phyloP scores from a whole-genome alignment of 1,284 basidiomycete genomes.

The Thecaphora thlaspeos region DNA sequence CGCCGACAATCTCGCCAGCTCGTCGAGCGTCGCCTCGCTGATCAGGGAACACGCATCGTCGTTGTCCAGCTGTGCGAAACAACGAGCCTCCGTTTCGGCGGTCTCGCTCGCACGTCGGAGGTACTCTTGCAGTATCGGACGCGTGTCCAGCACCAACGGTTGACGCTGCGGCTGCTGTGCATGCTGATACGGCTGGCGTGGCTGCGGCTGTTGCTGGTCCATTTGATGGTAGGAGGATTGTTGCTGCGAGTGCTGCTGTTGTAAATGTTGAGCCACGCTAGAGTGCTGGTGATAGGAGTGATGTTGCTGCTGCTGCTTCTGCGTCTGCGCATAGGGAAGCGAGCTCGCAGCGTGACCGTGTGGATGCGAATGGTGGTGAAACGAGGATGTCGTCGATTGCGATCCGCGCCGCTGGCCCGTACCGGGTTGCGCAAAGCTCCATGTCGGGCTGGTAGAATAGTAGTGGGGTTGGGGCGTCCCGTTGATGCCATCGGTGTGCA shows the following conservation, averaged over 20 bases:
- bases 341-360: background rate
- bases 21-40: slow-evolving; percentile 40
- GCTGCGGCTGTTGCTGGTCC: background rate
- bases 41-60: slow-evolving; percentile 23
- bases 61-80: slow-evolving; percentile 6
- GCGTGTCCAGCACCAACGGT: slow-evolving; percentile 11
- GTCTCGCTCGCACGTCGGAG: slow-evolving; percentile 10
- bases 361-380: background rate
- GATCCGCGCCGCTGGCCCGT: background rate
- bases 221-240: background rate
- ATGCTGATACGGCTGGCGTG: background rate
- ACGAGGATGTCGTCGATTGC: background rate
- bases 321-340: background rate
- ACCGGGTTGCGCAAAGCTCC: slow-evolving; percentile 11
- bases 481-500: slow-evolving; percentile 25
- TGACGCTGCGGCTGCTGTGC: slow-evolving; percentile 6
- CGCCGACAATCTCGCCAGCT: slow-evolving; percentile 36
- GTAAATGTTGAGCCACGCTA: slow-evolving; percentile 2
- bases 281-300: background rate
- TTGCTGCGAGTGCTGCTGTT: background rate
- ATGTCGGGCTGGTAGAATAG: slow-evolving; percentile 26
- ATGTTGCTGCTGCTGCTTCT: background rate
- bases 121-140: slow-evolving; percentile 30
- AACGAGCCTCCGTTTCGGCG: slow-evolving; percentile 1
- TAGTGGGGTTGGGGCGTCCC: slow-evolving; percentile 23